A percentile compares a stretch with the other conserved stretches of the same genome.
phyloP scores from a whole-genome alignment of 2,329 filamentous ascomycete genomes.

The Fonsecaea pedrosoi region DNA sequence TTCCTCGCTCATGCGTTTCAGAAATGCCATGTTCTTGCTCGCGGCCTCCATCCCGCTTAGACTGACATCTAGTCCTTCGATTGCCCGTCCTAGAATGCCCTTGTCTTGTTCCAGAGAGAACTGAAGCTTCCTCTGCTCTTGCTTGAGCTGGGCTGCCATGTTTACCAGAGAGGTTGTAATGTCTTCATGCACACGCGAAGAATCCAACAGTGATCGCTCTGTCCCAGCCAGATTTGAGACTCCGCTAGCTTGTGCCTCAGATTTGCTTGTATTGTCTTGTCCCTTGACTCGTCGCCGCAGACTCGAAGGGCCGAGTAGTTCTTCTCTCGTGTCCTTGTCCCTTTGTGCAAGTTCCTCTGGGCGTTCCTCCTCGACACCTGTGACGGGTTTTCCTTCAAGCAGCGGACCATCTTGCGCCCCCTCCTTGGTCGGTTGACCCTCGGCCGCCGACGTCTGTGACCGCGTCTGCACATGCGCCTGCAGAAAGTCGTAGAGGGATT shows the following conservation, averaged over 20 bases:
- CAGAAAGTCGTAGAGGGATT: slow-evolving; percentile 36
- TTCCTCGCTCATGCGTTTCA: slow-evolving; percentile 83
- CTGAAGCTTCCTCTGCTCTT: slow-evolving; percentile 36
- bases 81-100: slow-evolving; percentile 72
- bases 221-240: slow-evolving; percentile 53
- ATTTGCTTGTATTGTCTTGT: slow-evolving; percentile 15
- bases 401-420: slow-evolving; percentile 18
- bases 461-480: slow-evolving; percentile 29
- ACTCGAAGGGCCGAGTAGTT: slow-evolving; percentile 35
- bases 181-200: slow-evolving; percentile 81
- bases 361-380: neutral
- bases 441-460: neutral
- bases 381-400: slow-evolving; percentile 28
- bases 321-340: slow-evolving; percentile 18
- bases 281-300: slow-evolving; percentile 31
- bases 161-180: slow-evolving; percentile 81
- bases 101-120: slow-evolving; percentile 58
- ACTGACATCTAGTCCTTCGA: slow-evolving; percentile 77
- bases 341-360: slow-evolving; percentile 3
- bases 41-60: slow-evolving; percentile 78
- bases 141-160: slow-evolving; percentile 66
- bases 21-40: slow-evolving; percentile 74
- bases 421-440: neutral
- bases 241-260: slow-evolving; percentile 38
- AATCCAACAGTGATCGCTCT: slow-evolving; percentile 76